Evolutionary conservation across 2,329 filamentous ascomycete species (phyloP), one percentile per base, ranked within the genome.

Genomic region (Ophiostoma quercus): DNA sequence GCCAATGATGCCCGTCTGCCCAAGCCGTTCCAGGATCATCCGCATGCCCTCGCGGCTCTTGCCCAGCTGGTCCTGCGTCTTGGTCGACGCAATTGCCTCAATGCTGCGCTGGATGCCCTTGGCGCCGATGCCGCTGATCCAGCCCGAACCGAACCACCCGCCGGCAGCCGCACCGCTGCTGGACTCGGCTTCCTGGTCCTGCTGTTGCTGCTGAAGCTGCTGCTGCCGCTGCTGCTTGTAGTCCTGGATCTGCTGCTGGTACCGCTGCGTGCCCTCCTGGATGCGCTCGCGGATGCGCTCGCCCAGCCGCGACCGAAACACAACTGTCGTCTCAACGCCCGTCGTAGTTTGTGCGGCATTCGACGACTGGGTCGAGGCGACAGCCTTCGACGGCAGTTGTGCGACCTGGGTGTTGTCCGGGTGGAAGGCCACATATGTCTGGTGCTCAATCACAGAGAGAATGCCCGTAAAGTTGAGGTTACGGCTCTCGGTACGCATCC

Each of bases 11-110:
- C 85, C 84, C 57, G 83, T 85, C 77, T 85, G 85, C 66, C 86
- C 83, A 68, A 88, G 80, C 66, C 91, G 83, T 78, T 93, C 90
- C 29, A 95, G 83, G 9, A 95, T 91, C 51, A 94, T 87, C 70
- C 87, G 88, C 92, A 95, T 94, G 67, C 92, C 92, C 77, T 94
- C 90, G 67, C 90, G 88, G 74, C 90, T 92, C 81, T 94, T 94
- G 68, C 89, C 88, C 75, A 94, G 84, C 77, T 92, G 90, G 75
- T 90, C 89, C 73, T 90, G 86, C 5, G 92, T 92, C 77, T 92
- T 90, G 76, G 88, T 90, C 54, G 91, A 88, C 12, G 90, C 91
- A 72, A 94, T 88, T 69, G 86, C 85, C 80, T 95, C 92, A 75
- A 95, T 94, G 75, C 88, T 92, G 73, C 89, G 84, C 77, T 94